Base-by-base conservation (phyloP, 1,139 yeast genomes). In the Candida tropicalis region DNA sequence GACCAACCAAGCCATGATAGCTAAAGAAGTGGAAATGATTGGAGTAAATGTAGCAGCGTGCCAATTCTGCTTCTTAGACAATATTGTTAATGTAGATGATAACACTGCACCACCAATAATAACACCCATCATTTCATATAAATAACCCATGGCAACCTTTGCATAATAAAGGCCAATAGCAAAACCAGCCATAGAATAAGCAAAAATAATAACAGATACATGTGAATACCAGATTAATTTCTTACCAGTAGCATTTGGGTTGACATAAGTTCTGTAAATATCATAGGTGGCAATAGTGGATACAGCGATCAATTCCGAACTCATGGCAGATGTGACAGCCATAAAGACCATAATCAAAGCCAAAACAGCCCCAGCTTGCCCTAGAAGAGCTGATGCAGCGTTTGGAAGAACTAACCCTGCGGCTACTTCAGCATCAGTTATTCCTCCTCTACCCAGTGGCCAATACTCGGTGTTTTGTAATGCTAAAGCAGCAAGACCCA, bases 271-370 rank as follows among this genome's bases (percentile, higher is more conserved):
- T 66, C 87, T 79, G 79, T 86, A 89, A 50, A 89, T 75, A 67
- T 89, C 97, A 57, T 87, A 89, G 35, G 96, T 86, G 69, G 81
- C 78, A 45, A 89, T 82, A 2, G 96, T 83, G 1, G 95, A 86
- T 11, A 87, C 93, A 2, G 96, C 88, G 60, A 90, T 85, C 57
- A 89, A 76, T 63, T 89, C 96, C 18, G 96, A 90, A 32, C 95
- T 87, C 81, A 83, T 79, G 35, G 90, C 90, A 35, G 87, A 81
- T 0, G 90, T 84, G 36, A 81, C 86, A 35, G 90, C 88, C 89
- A 88, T 86, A 65, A 89, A 89, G 11, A 88, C 79, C 70, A 90
- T 68, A 33, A 90, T 62, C 45, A 89, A 73, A 4, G 91, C 75
- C 28, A 90, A 88, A 29, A 81, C 88, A 8, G 95, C 96, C 49